Conservation (phyloP, 768 basidiomycete species). For the Naganishia kalamii region DNA sequence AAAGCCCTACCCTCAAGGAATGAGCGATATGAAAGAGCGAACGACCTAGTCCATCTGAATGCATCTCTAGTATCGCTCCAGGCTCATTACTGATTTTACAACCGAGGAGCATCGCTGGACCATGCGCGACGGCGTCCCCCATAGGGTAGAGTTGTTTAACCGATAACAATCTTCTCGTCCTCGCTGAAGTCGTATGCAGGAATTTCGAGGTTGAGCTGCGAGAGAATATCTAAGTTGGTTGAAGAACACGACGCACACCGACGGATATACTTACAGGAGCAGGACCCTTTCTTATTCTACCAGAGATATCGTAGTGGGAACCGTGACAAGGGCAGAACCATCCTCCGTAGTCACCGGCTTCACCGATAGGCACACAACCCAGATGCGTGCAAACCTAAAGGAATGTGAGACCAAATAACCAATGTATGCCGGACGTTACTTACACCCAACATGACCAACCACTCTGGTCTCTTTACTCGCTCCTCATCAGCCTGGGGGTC, state of each 20-base stretch:
- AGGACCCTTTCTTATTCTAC: slow-evolving; percentile 90
- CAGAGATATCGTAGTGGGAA: slow-evolving; percentile 86
- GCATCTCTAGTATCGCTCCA: slow-evolving; percentile 8
- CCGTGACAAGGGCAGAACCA: slow-evolving; percentile 99
- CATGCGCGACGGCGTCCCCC: not conserved
- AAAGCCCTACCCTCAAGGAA: too few relatives aligned
- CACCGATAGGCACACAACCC: slow-evolving; percentile 94
- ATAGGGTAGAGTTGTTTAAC: slow-evolving; percentile 51
- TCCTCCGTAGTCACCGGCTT: slow-evolving; percentile 59
- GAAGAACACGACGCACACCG: not conserved
- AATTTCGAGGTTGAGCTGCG: slow-evolving; percentile 85
- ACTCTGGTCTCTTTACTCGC: slow-evolving; percentile 88
- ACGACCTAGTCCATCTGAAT: not conserved
- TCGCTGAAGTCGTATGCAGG: slow-evolving; percentile 52
- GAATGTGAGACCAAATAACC: slow-evolving; percentile 49
- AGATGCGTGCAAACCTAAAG: slow-evolving; percentile 76
- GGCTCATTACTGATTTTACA: slow-evolving; percentile 17
- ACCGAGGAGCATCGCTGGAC: slow-evolving; percentile 7
- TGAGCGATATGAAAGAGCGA: too few relatives aligned
- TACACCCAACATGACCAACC: slow-evolving; percentile 57
- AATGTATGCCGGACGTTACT: not conserved
- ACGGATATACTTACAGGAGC: slow-evolving; percentile 65
- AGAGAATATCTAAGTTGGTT: slow-evolving; percentile 17
- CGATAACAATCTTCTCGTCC: slow-evolving; percentile 78
- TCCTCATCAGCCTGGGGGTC: slow-evolving; percentile 88